A percentile compares a stretch with the other conserved stretches of the same genome.
Conservation (phyloP, 495 filamentous ascomycete species). For the Copromyces sp. region DNA sequence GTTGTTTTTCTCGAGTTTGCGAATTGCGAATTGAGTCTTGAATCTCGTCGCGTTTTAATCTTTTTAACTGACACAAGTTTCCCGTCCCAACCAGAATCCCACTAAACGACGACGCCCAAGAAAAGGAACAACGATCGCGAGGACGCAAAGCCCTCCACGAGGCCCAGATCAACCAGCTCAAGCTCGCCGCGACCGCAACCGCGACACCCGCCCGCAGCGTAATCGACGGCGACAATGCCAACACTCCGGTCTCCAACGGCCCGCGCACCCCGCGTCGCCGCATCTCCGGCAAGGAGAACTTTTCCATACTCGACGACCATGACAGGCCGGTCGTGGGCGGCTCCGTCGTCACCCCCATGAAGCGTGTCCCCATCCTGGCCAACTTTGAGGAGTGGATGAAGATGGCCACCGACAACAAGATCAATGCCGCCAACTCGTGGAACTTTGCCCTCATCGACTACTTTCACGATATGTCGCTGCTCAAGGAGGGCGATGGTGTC, state of each 20-base stretch:
- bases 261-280: slow-evolving; percentile 49
- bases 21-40: slow-evolving; percentile 3
- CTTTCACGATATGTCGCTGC: slow-evolving; percentile 96
- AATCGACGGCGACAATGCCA: slow-evolving; percentile 45
- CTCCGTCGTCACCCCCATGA: slow-evolving; percentile 82
- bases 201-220: slow-evolving; percentile 63
- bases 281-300: slow-evolving; percentile 44
- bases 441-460: slow-evolving; percentile 99
- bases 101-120: slow-evolving; percentile 86
- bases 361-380: slow-evolving; percentile 87
- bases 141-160: slow-evolving; percentile 82
- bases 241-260: slow-evolving; percentile 35
- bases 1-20: slow-evolving; percentile 47
- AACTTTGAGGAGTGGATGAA: slow-evolving; percentile 99
- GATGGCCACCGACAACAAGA: slow-evolving; percentile 99
- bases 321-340: slow-evolving; percentile 49
- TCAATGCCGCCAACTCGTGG: slow-evolving; percentile 98
- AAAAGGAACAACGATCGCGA: slow-evolving; percentile 82
- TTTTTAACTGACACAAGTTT: neutral
- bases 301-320: slow-evolving; percentile 41
- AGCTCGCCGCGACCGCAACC: slow-evolving; percentile 57
- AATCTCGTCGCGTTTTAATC: neutral
- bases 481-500: slow-evolving; percentile 92
- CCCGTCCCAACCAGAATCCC: slow-evolving; percentile 51
- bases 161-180: slow-evolving; percentile 83